Percentiles rank a stretch among this genome's conserved stretches.
phyloP scores from a whole-genome alignment of 2,329 filamentous ascomycete genomes.

The Xylariaceae sp. region DNA sequence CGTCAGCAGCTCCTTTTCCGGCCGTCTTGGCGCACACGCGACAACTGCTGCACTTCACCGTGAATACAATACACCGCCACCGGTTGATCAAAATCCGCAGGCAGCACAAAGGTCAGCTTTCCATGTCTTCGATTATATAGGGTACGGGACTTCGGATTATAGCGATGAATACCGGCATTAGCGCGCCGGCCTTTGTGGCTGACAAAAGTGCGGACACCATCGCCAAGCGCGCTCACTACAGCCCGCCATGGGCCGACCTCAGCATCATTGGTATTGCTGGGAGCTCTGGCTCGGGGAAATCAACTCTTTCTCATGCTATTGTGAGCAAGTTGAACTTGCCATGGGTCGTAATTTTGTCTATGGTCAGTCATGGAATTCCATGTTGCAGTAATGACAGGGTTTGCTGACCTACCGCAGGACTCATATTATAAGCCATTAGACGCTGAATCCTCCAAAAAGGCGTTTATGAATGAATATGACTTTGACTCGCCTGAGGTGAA shows the following conservation, averaged over 20 bases:
- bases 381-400: slow-evolving; percentile 13
- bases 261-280: slow-evolving; percentile 97
- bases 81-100: slow-evolving; percentile 1
- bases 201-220: slow-evolving; percentile 50
- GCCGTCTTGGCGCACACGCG: slow-evolving; percentile 29
- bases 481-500: slow-evolving; percentile 85
- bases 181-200: slow-evolving; percentile 37
- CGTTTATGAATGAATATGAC: slow-evolving; percentile 91
- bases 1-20: slow-evolving; percentile 19
- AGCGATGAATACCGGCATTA: slow-evolving; percentile 39
- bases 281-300: slow-evolving; percentile 94
- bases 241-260: slow-evolving; percentile 93
- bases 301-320: slow-evolving; percentile 89
- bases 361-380: slow-evolving; percentile 63
- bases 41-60: slow-evolving; percentile 5
- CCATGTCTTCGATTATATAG: slow-evolving; percentile 24
- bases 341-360: slow-evolving; percentile 97
- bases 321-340: slow-evolving; percentile 88
- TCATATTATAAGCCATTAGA: slow-evolving; percentile 95
- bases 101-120: slow-evolving; percentile 1
- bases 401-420: slow-evolving; percentile 63
- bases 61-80: slow-evolving; percentile 2
- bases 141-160: slow-evolving; percentile 12
- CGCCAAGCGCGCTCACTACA: slow-evolving; percentile 74
- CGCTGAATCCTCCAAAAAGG: slow-evolving; percentile 76